These are phyloP conservation scores for Meripilus lineatus DNA, from an alignment of 1,284 basidiomycete species.

Conservation along the genomic window DNA sequence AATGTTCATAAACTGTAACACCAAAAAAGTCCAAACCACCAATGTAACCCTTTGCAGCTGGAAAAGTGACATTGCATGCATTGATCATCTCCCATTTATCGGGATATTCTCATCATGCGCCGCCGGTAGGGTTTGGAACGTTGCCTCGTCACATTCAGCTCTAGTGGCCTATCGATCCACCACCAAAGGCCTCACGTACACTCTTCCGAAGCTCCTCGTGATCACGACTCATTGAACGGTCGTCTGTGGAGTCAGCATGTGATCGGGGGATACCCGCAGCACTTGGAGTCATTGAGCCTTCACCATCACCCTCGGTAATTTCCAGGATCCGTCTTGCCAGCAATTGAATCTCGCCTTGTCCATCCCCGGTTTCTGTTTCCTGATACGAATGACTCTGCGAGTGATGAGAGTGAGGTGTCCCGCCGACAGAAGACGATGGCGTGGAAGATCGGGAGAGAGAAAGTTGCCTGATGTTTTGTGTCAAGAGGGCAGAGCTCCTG, in stretches of 20 bases:
- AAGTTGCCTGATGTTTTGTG: constrained; percentile 82
- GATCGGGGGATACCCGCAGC: constrained; percentile 57
- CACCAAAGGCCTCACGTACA: constrained; percentile 69
- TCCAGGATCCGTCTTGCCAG: constrained; percentile 83
- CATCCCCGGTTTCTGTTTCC: constrained; percentile 79
- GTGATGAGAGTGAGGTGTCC: constrained; percentile 70
- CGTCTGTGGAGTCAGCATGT: constrained; percentile 23
- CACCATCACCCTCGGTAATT: constrained; percentile 72
- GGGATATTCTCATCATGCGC: background rate
- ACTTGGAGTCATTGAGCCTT: constrained; percentile 55
- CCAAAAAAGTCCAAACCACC: background rate
- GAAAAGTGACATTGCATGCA: background rate
- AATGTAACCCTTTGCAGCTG: background rate
- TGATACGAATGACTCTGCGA: constrained; percentile 67
- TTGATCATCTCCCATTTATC: no score
- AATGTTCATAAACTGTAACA: no score
- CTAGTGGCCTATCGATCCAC: constrained; percentile 25
- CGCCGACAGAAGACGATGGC: constrained; percentile 61
- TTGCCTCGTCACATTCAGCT: background rate
- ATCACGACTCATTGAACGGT: constrained; percentile 47
- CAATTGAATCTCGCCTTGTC: constrained; percentile 83
- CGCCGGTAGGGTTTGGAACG: background rate
- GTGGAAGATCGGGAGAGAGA: constrained; percentile 70
- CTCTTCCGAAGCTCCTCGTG: constrained; percentile 78
- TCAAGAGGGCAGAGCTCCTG: constrained; percentile 73